Evolutionary conservation across 1,139 yeast genomes (phyloP).

Genomic region (Taphrina sp.): DNA sequence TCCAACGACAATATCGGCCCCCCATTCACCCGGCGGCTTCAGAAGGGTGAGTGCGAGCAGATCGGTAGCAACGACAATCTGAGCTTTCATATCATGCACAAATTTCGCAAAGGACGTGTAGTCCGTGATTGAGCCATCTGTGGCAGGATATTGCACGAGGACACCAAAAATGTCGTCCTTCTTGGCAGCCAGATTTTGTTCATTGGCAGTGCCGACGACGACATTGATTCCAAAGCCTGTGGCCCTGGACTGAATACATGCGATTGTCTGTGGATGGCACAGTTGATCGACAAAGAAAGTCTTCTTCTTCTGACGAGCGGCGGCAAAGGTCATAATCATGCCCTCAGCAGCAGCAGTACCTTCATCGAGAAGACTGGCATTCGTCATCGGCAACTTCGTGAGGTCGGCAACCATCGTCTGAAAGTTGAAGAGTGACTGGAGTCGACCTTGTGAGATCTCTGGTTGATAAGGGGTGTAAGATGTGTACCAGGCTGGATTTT

Average conservation of each 20-base stretch:
- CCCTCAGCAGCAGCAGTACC: slow-evolving; percentile 99
- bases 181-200: slow-evolving; percentile 48
- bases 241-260: slow-evolving; percentile 77
- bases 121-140: slow-evolving; percentile 69
- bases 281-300: slow-evolving; percentile 71
- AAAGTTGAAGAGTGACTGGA: slow-evolving; percentile 82
- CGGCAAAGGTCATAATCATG: slow-evolving; percentile 76
- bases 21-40: slow-evolving; percentile 78
- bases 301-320: slow-evolving; percentile 47
- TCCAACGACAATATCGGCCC: slow-evolving; percentile 92
- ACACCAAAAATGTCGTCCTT: slow-evolving; percentile 66
- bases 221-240: slow-evolving; percentile 68
- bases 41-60: slow-evolving; percentile 80
- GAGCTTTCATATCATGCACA: slow-evolving; percentile 69
- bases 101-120: slow-evolving; percentile 59
- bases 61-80: slow-evolving; percentile 84
- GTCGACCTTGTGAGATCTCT: slow-evolving; percentile 93
- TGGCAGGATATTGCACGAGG: slow-evolving; percentile 84
- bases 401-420: slow-evolving; percentile 86
- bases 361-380: slow-evolving; percentile 91
- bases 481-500: slow-evolving; percentile 97
- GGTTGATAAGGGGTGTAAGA: slow-evolving; percentile 98
- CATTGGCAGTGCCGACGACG: slow-evolving; percentile 55
- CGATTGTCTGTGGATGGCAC: slow-evolving; percentile 81
- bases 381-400: slow-evolving; percentile 89